Percentiles rank a stretch among this genome's conserved stretches.
Conservation (phyloP, 1,284 basidiomycete genomes). For the Coniophora puteana region DNA sequence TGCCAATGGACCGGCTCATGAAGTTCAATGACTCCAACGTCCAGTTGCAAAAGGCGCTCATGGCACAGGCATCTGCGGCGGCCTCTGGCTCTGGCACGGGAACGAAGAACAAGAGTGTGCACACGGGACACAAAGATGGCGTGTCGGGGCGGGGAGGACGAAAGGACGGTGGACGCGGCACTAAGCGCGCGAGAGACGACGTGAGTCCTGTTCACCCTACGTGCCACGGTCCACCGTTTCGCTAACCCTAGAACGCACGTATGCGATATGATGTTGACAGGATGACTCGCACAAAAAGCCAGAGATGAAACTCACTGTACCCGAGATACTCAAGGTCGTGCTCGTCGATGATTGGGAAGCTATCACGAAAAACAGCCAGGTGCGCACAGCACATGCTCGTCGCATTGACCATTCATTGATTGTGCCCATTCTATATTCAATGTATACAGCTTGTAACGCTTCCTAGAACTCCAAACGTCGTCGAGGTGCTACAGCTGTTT, state of each 20-base stretch:
- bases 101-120: constrained; percentile 24
- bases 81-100: constrained; percentile 29
- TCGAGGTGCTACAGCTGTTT: constrained; percentile 80
- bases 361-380: constrained; percentile 93
- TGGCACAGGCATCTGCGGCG: constrained; percentile 35
- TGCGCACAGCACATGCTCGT: constrained; percentile 25
- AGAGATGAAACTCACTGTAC: constrained; percentile 89
- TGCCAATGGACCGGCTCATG: constrained; percentile 77
- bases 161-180: constrained; percentile 28
- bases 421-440: neutral
- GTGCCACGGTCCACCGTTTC: neutral
- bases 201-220: constrained; percentile 16
- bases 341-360: constrained; percentile 99
- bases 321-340: constrained; percentile 84
- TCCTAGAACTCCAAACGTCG: constrained; percentile 80
- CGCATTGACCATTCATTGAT: neutral
- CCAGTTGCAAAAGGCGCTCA: constrained; percentile 67
- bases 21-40: constrained; percentile 88
- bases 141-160: constrained; percentile 20
- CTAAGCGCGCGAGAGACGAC: constrained; percentile 35
- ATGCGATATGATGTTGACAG: constrained; percentile 23
- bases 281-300: constrained; percentile 72
- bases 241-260: neutral
- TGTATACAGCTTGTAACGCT: constrained; percentile 85
- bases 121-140: constrained; percentile 15